phyloP scores from a whole-genome alignment of 495 filamentous ascomycete species.

The Aspergillus bertholletiae region DNA sequence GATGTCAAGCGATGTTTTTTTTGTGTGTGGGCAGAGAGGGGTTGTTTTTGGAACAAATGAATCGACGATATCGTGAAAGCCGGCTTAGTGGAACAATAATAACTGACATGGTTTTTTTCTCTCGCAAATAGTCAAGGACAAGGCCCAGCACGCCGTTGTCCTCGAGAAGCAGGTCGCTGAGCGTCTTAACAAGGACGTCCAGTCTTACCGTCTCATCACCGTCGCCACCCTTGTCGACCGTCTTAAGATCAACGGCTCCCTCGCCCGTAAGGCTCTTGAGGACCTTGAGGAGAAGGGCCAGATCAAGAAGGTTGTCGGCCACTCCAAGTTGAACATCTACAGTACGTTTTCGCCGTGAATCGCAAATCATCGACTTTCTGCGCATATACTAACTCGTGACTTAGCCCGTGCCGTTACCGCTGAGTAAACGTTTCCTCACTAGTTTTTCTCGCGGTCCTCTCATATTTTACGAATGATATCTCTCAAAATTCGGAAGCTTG shows the following conservation, averaged over 20 bases:
- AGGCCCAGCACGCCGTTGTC: conserved; percentile 93
- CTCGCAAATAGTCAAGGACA: conserved; percentile 86
- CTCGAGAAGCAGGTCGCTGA: conserved; percentile 66
- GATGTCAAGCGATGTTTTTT: background rate
- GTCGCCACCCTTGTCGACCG: conserved; percentile 97
- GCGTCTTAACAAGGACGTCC: conserved; percentile 92
- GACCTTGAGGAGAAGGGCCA: conserved; percentile 97
- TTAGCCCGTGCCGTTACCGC: conserved; percentile 48
- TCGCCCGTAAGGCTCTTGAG: conserved; percentile 82
- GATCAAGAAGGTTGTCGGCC: conserved; percentile 97
- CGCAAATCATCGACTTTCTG: background rate
- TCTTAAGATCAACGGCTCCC: conserved; percentile 99
- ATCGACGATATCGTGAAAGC: conserved; percentile 20
- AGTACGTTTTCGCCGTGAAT: conserved; percentile 47
- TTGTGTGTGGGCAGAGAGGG: background rate
- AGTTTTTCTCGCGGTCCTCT: conserved; percentile 40
- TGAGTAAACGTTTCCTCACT: conserved; percentile 43
- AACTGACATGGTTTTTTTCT: conserved; percentile 25
- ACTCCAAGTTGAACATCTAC: conserved; percentile 98
- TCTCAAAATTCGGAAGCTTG: conserved; percentile 38
- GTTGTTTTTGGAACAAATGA: conserved; percentile 11
- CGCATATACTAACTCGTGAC: conserved; percentile 16
- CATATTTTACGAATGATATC: conserved; percentile 45
- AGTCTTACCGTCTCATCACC: conserved; percentile 99
- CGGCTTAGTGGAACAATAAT: conserved; percentile 4